Conservation (phyloP, 495 filamentous ascomycete genomes). For the Penicillium canariense region DNA sequence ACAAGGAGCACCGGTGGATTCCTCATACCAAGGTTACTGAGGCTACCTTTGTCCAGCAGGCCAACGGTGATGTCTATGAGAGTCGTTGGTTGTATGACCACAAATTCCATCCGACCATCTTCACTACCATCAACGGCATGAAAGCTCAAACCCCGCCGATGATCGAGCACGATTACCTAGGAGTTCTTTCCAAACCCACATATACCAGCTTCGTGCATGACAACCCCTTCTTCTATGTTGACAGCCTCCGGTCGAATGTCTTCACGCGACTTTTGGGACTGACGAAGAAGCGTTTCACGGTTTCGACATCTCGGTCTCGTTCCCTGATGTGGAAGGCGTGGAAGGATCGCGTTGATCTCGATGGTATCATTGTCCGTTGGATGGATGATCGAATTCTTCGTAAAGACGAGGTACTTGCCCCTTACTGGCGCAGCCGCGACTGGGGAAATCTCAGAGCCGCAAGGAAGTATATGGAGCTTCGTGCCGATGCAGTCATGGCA, state of each 20-base stretch:
- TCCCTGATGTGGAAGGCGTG: slow-evolving; percentile 64
- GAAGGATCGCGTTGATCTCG: slow-evolving; percentile 57
- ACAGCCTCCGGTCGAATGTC: slow-evolving; percentile 44
- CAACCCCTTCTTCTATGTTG: slow-evolving; percentile 55
- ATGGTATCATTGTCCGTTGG: slow-evolving; percentile 62
- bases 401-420: slow-evolving; percentile 50
- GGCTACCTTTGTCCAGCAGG: slow-evolving; percentile 53
- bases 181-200: slow-evolving; percentile 54
- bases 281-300: slow-evolving; percentile 49
- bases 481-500: slow-evolving; percentile 58
- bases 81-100: slow-evolving; percentile 59
- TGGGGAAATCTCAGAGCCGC: slow-evolving; percentile 52
- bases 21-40: slow-evolving; percentile 58
- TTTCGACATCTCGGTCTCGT: slow-evolving; percentile 57
- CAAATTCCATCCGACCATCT: slow-evolving; percentile 59
- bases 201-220: slow-evolving; percentile 54
- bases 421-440: slow-evolving; percentile 59
- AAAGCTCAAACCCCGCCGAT: slow-evolving; percentile 56
- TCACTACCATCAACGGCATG: slow-evolving; percentile 56
- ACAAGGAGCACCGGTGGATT: slow-evolving; percentile 57
- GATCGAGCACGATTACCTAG: slow-evolving; percentile 56
- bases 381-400: slow-evolving; percentile 61
- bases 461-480: slow-evolving; percentile 53
- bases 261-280: slow-evolving; percentile 46
- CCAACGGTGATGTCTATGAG: slow-evolving; percentile 49